Conservation (phyloP, 495 filamentous ascomycete species). For the Xylaria cubensis region DNA sequence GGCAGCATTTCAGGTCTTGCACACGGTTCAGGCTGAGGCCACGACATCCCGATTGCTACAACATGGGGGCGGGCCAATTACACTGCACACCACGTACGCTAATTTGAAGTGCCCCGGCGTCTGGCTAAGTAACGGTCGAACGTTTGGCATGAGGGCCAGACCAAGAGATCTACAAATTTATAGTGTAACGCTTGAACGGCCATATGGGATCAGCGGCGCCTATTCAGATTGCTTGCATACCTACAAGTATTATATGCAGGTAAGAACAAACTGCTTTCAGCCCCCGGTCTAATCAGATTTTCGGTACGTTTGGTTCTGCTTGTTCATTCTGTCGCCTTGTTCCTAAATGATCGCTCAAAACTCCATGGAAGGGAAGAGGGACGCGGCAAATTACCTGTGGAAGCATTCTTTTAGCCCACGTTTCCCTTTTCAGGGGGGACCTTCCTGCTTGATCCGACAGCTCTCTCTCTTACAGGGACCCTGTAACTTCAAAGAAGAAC, state of each 20-base stretch:
- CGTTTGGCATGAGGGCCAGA: conserved; percentile 13
- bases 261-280: conserved; percentile 9
- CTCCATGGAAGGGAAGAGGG: not conserved
- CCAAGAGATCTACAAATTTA: conserved; percentile 2
- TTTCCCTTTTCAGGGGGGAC: not conserved
- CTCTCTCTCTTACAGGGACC: not conserved
- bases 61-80: conserved; percentile 5
- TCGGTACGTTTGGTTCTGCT: not conserved
- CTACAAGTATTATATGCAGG: no score
- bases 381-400: not conserved
- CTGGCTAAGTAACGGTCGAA: not conserved
- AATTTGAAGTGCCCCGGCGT: not conserved
- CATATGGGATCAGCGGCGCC: conserved; percentile 14
- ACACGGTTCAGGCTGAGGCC: not conserved
- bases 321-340: not conserved
- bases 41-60: not conserved
- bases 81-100: not conserved
- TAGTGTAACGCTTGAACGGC: conserved; percentile 3
- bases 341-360: not conserved
- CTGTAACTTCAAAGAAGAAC: not conserved
- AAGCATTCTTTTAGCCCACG: not conserved
- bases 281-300: not conserved
- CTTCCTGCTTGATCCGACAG: not conserved
- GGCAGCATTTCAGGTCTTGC: not conserved
- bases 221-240: conserved; percentile 20